Percentiles rank a stretch among this genome's conserved stretches.
phyloP scores from a whole-genome alignment of 2,329 filamentous ascomycete species.

The Epichloe sibirici region DNA sequence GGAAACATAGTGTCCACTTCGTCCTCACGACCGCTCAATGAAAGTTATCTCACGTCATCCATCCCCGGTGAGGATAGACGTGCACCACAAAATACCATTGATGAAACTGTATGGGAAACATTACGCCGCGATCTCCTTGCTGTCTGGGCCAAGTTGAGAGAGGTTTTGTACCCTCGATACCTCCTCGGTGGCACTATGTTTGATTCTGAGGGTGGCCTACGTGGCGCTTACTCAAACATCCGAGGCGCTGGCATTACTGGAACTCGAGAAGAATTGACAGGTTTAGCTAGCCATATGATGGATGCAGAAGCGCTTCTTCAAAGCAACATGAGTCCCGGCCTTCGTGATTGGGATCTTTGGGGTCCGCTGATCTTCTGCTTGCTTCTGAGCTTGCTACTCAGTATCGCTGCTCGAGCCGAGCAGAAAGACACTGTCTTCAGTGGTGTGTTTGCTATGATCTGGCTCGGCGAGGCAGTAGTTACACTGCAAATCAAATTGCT shows the following conservation, averaged over 20 bases:
- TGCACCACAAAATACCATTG: conserved; percentile 84
- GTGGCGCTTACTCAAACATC: conserved; percentile 50
- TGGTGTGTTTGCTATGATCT: conserved; percentile 91
- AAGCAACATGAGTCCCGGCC: conserved; percentile 72
- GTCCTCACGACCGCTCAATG: conserved; percentile 47
- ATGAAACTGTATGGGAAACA: conserved; percentile 97
- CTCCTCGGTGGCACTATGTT: conserved; percentile 62
- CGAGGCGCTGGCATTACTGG: conserved; percentile 45
- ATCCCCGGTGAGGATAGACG: conserved; percentile 89
- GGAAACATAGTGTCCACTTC: conserved; percentile 65
- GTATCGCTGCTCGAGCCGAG: conserved; percentile 62
- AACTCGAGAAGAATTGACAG: conserved; percentile 49
- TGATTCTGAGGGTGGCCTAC: conserved; percentile 38
- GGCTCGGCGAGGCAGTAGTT: conserved; percentile 92
- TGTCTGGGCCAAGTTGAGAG: conserved; percentile 96
- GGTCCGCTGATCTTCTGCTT: conserved; percentile 91
- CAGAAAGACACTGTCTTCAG: conserved; percentile 89
- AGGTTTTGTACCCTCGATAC: conserved; percentile 93
- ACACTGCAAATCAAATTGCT: conserved; percentile 96
- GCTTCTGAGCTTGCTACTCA: conserved; percentile 75
- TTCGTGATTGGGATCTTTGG: conserved; percentile 98
- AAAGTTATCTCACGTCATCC: conserved; percentile 74
- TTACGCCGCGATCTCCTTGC: conserved; percentile 80
- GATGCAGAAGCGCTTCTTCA: conserved; percentile 51
- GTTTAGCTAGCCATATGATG: conserved; percentile 48